These are phyloP conservation scores for Vigna unguiculata DNA, from an alignment of 306 rosid species.

Conservation along the genomic window DNA sequence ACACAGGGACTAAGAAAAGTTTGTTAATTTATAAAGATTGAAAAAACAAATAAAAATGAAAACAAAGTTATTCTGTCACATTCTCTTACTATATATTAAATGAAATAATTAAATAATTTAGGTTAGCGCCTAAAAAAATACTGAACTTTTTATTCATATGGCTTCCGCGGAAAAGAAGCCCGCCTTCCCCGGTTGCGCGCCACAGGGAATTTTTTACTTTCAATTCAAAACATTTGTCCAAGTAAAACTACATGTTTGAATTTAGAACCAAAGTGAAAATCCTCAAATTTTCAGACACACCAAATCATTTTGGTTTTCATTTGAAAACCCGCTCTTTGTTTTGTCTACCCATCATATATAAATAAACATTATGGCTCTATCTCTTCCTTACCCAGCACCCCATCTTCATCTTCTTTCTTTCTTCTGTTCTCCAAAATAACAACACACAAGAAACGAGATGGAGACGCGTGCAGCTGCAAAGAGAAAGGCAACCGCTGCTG, in stretches of 20 bases:
- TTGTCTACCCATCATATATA: neutral
- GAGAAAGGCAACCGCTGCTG: slow-evolving; percentile 50
- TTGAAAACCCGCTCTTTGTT: neutral
- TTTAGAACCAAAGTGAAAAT: neutral
- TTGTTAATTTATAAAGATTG: too few relatives aligned
- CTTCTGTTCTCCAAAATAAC: too few relatives aligned
- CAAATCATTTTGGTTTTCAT: neutral
- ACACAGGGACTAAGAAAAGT: too few relatives aligned
- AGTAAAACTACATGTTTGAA: neutral
- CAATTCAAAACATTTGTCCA: neutral
- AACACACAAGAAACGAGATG: neutral
- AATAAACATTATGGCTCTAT: neutral
- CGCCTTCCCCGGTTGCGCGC: neutral
- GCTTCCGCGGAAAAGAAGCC: neutral
- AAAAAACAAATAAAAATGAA: too few relatives aligned
- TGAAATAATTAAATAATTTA: too few relatives aligned
- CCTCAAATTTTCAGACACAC: neutral
- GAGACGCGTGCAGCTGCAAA: neutral
- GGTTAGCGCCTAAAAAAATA: too few relatives aligned
- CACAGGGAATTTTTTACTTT: neutral
- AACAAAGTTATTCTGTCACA: too few relatives aligned
- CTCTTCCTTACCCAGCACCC: neutral
- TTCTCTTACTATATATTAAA: too few relatives aligned
- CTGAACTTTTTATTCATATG: too few relatives aligned
- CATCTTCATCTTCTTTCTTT: neutral